Percentiles rank a stretch among this genome's conserved stretches.
These are phyloP conservation scores for Kwoniella dendrophila DNA, from an alignment of 768 basidiomycete genomes.

Conservation along the genomic window DNA sequence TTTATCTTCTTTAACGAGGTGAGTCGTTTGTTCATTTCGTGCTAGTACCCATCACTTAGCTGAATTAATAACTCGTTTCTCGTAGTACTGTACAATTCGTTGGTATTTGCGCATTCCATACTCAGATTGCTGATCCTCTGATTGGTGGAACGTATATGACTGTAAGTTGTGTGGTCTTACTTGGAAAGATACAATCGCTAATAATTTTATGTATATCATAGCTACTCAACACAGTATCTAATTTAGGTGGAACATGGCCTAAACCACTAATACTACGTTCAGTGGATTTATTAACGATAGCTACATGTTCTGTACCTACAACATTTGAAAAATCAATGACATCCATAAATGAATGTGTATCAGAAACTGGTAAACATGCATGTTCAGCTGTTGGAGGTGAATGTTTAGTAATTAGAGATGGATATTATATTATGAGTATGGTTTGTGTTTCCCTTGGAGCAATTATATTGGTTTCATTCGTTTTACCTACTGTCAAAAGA, in stretches of 20 bases:
- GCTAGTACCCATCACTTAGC: neutral
- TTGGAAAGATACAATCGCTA: neutral
- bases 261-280: constrained; percentile 90
- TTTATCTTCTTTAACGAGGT: constrained; percentile 81
- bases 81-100: constrained; percentile 95
- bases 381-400: constrained; percentile 75
- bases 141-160: constrained; percentile 99
- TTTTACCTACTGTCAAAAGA: constrained; percentile 78
- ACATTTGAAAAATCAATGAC: constrained; percentile 3
- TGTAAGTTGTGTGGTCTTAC: constrained; percentile 59
- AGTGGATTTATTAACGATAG: constrained; percentile 85
- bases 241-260: constrained; percentile 98
- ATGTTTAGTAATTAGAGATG: constrained; percentile 83
- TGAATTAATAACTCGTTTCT: neutral
- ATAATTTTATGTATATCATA: constrained; percentile 52
- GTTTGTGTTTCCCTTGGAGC: constrained; percentile 81
- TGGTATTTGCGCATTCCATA: constrained; percentile 98
- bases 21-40: constrained; percentile 49
- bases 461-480: constrained; percentile 70
- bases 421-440: constrained; percentile 81
- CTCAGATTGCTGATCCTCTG: constrained; percentile 88
- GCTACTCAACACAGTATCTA: constrained; percentile 88
- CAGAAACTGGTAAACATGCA: constrained; percentile 79
- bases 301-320: constrained; percentile 64
- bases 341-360: constrained; percentile 70